phyloP scores from a whole-genome alignment of 2,329 filamentous ascomycete genomes.

The Capronia epimyces region DNA sequence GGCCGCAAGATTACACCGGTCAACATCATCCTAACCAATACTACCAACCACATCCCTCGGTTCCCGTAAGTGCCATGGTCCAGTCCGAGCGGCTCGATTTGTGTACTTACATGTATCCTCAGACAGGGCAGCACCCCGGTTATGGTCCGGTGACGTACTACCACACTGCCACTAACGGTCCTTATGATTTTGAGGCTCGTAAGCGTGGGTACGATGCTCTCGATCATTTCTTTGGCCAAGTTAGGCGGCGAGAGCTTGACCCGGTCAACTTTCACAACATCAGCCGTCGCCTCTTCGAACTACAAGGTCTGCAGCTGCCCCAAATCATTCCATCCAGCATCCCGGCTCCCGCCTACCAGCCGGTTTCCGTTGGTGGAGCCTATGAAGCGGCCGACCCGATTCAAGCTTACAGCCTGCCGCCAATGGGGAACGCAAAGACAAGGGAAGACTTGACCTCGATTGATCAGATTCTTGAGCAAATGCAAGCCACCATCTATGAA shows the following conservation, averaged over 20 bases:
- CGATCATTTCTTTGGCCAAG: constrained; percentile 88
- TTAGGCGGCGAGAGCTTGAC: constrained; percentile 87
- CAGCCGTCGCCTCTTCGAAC: constrained; percentile 76
- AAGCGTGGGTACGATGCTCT: constrained; percentile 83
- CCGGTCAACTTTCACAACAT: constrained; percentile 86
- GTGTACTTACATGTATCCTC: constrained; percentile 43
- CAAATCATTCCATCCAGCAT: constrained; percentile 48
- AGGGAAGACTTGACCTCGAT: constrained; percentile 92
- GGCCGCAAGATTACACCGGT: constrained; percentile 28
- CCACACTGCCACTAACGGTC: constrained; percentile 57
- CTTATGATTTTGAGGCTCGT: constrained; percentile 65
- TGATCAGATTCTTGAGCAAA: constrained; percentile 90
- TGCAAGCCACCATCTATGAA: constrained; percentile 94
- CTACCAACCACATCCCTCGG: constrained; percentile 28
- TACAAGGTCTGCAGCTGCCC: constrained; percentile 64
- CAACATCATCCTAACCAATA: constrained; percentile 30
- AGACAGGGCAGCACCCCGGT: constrained; percentile 50
- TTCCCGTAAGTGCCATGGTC: constrained; percentile 14
- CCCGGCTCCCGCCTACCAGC: constrained; percentile 50
- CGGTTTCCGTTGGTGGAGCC: constrained; percentile 46
- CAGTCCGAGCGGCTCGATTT: not conserved
- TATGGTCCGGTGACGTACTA: constrained; percentile 75
- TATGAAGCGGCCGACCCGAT: constrained; percentile 55
- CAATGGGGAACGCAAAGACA: constrained; percentile 80
- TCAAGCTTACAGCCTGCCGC: constrained; percentile 77